Evolutionary conservation across 108 stramenopile species (phyloP), one percentile per base, ranked within the genome.

Genomic region (Cyclotella kingstonii): DNA sequence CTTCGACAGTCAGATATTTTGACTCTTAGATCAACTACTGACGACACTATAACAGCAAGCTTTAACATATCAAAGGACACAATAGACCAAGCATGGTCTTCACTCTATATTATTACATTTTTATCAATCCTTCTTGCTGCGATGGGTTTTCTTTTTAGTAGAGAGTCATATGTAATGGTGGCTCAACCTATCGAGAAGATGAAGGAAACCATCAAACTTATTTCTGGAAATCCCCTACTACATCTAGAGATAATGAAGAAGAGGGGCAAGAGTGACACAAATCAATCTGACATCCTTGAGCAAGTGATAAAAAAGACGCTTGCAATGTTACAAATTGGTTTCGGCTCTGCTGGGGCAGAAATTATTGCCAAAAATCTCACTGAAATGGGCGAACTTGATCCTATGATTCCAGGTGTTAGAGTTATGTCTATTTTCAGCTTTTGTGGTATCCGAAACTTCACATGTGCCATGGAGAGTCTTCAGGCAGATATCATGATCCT

Each of bases 261-360:
- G 11, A 45, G 58, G 25, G 51, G 36, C 31, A 56, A 3, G 21
- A 45, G 29, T 19, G 84, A 88, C 31, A 81, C 83, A 4, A 52
- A 73, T n/a, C 84, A 88, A 59, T 85, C 83, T 0, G 58, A 80
- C 22, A 53, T 88, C 35, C 71, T 88, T 42, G 84, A 85, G 45
- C 77, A 83, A 18, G 72, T 79, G 48, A 75, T 85, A 19, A 78
- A 60, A 23, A 84, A 88, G 49, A 88, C 84, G 64, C 64, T 71
- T 9, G 59, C 81, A 21, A 50, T 89, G 3, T 41, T 89, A 26
- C 81, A 82, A 45, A 68, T 89, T 19, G 87, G 87, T 14, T 84
- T 89, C 57, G 87, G 87, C 17, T 77, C 63, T 25, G 84, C 84
- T n/a, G 87, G 87, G 8, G 81, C 87, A 18, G 84, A 81, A 45